Conservation (phyloP, 805 yeast species). For the Pichia kluyveri region DNA sequence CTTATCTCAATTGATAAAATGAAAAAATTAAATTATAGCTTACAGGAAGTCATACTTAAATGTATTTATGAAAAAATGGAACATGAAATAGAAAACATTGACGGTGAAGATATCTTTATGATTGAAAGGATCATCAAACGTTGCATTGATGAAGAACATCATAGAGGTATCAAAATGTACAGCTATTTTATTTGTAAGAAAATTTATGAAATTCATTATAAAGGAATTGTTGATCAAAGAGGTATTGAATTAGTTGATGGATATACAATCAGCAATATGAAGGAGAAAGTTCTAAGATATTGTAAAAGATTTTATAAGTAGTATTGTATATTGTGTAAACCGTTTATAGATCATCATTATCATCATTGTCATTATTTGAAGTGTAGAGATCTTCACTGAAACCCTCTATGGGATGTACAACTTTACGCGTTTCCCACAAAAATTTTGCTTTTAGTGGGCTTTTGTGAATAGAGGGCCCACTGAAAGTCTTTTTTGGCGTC, state of each 20-base stretch:
- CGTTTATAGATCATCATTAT: too few relatives aligned
- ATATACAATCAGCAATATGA: conserved; percentile 4
- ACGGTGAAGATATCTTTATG: conserved; percentile 11
- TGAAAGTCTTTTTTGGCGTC: too few relatives aligned
- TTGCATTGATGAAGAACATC: neutral
- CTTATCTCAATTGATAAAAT: neutral
- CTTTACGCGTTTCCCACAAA: too few relatives aligned
- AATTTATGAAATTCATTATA: conserved; percentile 2
- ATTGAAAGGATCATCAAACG: conserved; percentile 5
- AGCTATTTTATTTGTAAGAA: conserved; percentile 5
- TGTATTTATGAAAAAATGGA: conserved; percentile 1
- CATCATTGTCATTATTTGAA: too few relatives aligned
- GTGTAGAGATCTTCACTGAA: too few relatives aligned
- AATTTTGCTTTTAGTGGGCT: too few relatives aligned
- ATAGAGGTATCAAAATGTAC: conserved; percentile 7
- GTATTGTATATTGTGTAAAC: neutral
- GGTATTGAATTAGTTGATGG: conserved; percentile 10
- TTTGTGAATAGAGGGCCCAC: too few relatives aligned
- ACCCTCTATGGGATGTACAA: too few relatives aligned
- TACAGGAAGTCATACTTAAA: conserved; percentile 4
- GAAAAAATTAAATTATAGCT: neutral
- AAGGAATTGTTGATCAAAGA: neutral
- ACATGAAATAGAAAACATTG: neutral
- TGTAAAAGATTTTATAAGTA: neutral
- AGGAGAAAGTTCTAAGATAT: neutral